Percentiles rank a stretch among this genome's conserved stretches.
phyloP scores from a whole-genome alignment of 768 basidiomycete species.

The Lactarius sp. region DNA sequence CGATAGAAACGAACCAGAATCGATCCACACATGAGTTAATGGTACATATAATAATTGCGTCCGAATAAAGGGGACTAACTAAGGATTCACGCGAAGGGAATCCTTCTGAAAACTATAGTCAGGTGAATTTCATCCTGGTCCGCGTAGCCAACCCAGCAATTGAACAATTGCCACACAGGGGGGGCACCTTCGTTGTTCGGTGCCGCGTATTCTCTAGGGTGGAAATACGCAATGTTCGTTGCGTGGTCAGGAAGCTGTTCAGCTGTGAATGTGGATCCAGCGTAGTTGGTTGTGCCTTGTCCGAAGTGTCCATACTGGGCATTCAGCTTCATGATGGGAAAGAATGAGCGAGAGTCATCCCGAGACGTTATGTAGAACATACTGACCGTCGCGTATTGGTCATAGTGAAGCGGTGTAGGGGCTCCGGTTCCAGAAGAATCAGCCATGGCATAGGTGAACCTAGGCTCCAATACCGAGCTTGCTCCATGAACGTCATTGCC shows the following conservation, averaged over 20 bases:
- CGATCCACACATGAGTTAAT: too few species aligned
- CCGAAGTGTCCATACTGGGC: too few species aligned
- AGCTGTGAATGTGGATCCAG: background rate
- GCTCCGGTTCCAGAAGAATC: too few species aligned
- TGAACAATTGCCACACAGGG: background rate
- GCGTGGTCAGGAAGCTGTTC: background rate
- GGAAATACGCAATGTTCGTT: background rate
- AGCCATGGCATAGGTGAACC: too few species aligned
- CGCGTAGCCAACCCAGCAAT: background rate
- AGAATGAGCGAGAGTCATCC: background rate
- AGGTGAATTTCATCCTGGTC: conserved; percentile 1
- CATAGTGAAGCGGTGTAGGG: too few species aligned
- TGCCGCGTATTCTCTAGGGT: background rate
- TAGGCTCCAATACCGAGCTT: too few species aligned
- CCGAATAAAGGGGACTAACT: too few species aligned
- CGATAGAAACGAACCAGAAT: too few species aligned
- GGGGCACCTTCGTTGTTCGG: background rate
- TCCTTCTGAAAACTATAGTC: background rate
- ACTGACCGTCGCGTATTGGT: background rate
- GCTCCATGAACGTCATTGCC: too few species aligned
- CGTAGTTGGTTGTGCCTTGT: background rate
- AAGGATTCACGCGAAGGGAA: too few species aligned
- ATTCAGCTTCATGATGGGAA: background rate
- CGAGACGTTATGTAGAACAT: background rate
- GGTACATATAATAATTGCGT: too few species aligned